Base-by-base conservation (phyloP, 2,329 filamentous ascomycete genomes). In the Penicillium sp. region DNA sequence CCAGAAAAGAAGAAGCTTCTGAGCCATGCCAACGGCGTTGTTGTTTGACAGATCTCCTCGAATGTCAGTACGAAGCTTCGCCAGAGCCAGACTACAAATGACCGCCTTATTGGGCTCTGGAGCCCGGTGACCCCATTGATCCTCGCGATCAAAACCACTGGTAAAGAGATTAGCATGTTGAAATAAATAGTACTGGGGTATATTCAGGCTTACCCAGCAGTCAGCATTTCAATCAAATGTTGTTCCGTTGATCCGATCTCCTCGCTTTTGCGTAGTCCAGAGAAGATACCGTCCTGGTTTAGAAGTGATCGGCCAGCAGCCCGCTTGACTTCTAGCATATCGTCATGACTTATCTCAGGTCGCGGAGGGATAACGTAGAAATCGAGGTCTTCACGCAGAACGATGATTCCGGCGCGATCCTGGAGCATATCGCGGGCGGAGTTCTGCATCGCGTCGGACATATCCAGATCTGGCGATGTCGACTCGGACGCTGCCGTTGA, bases 191-290 rank as follows among this genome's bases (percentile, higher is more conserved):
- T 9, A 15, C 6, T 17, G 1, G 13, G 46, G 30, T 23, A 9
- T 41, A 42, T 23, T 40, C 2, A 4, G 21, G 78, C 88, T 76
- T 80, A 97, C 93, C 93, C 94, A 68, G 94, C 94, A 48, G 94
- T 99, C 74, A 99, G 76, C 94, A 99, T 99, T 78, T 99, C 94
- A 66, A 99, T 99, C 32, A 99, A 80, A 78, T 99, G 94, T 62
- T 96, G 94, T 75, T 99, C 94, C 0, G 94, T 99, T 15, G 93
- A 97, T 17, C 94, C 94, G 15, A 90, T 87, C 75, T 99, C 94
- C 63, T 99, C 92, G 65, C 93, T 97, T 70, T 93, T 91, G 73
- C 94, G 89, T 40, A 99, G 78, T 0, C 94, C 94, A 3, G 92
- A 96, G 71, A 99, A 99, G 64, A 99, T 99, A 41, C 94, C 94